Evolutionary conservation across 257 asterid genomes (phyloP), one percentile per base, ranked within the genome.

Genomic region (Fraxinus cuspidata): DNA sequence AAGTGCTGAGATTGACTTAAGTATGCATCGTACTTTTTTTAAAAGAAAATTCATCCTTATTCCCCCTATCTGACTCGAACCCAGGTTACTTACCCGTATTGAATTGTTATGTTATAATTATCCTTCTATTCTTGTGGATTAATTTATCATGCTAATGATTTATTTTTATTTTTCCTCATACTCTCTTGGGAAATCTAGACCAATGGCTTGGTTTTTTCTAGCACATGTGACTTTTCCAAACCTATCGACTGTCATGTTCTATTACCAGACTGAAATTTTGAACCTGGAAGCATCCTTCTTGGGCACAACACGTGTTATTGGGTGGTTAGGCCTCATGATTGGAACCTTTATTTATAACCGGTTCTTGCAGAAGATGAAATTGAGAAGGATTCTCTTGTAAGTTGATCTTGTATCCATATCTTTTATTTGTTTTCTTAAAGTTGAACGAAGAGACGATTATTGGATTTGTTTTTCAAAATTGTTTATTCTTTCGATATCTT

Each of bases 161-260:
- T 29, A 18, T 35, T 71, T 70, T 58, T 73, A 31, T 35, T 74
- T 77, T 77, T 75, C 64, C 78, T 75, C 64, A 25, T 51, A n/a
- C 83, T 78, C 83, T 82, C 68, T 78, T 70, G 71, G 88, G 84
- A 83, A 83, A 8, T 74, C 49, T 82, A 94, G 99, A 84, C 97
- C 99, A 70, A 94, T 94, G 99, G 87, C 95, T 23, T 94, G 99
- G 99, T 94, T 94, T 88, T 92, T 94, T 88, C 77, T 94, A 84
- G 97, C 97, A 78, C 91, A 89, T 15, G 92, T 92, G 83, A 91
- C 97, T 40, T 86, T 91, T 73, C 97, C 97, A 75, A 94, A 92
- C 87, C 84, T 92, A 82, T 89, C 97, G 0, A 92, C 97, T 2
- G 80, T 92, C 74, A 91, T 94, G 97, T 94, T 94, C 87, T 92